Conservation (phyloP, 1,139 yeast genomes). For the Yamadazyma oceani region DNA sequence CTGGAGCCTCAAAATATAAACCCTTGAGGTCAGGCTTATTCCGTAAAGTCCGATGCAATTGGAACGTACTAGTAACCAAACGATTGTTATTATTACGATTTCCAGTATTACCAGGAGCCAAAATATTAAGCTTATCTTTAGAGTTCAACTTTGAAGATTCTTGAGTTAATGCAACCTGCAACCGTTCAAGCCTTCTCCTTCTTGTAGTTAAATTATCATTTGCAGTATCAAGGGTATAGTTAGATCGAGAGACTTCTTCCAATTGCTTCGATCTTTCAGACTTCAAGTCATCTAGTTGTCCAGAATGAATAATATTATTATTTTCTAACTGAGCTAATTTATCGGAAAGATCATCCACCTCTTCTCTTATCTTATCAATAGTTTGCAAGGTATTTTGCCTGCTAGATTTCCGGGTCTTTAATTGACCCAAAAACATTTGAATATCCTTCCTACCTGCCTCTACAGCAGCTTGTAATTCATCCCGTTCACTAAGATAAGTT, state of each 20-base stretch:
- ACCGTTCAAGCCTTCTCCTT: constrained; percentile 19
- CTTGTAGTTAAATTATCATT: constrained; percentile 9
- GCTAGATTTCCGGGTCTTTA: constrained; percentile 19
- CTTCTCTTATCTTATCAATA: constrained; percentile 9
- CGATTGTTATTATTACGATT: constrained; percentile 23
- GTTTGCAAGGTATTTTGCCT: constrained; percentile 19
- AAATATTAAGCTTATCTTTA: constrained; percentile 51
- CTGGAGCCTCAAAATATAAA: constrained; percentile 70
- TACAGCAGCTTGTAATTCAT: constrained; percentile 13
- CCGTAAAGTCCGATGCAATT: constrained; percentile 33
- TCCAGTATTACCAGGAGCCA: constrained; percentile 27
- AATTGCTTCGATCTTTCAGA: neutral
- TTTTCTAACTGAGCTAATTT: constrained; percentile 3
- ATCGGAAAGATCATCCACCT: neutral
- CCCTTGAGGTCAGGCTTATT: constrained; percentile 31
- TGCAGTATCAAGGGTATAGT: neutral
- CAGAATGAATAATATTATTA: neutral
- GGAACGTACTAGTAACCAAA: constrained; percentile 31
- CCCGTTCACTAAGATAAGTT: neutral
- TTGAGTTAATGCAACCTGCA: constrained; percentile 18
- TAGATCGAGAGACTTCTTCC: constrained; percentile 3
- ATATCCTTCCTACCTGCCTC: constrained; percentile 19
- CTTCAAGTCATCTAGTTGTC: constrained; percentile 14
- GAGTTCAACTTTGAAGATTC: constrained; percentile 36
- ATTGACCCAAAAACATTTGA: constrained; percentile 17